Base-by-base conservation (phyloP, 2,329 filamentous ascomycete genomes). In the Colletotrichum sp. region DNA sequence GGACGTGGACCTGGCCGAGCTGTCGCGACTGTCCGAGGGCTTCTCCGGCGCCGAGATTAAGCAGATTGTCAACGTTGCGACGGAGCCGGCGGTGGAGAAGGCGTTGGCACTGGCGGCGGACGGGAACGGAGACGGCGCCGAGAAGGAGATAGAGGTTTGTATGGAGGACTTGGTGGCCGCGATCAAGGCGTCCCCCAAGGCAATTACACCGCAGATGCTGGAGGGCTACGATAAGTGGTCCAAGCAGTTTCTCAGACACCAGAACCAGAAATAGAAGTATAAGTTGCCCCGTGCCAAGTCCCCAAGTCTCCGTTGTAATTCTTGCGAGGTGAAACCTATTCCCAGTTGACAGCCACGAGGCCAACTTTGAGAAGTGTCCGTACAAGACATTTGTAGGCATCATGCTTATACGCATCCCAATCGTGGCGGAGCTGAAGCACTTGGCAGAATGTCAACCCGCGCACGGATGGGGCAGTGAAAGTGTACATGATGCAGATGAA, bases 1-100 rank as follows among this genome's bases (percentile, higher is more conserved):
- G 0, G 93, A 95, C 71, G 91, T 98, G 16, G 91, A 95, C 80
- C 83, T 95, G 10, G 85, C 88, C 1, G 86, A 88, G 65, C 85
- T 98, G 34, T 94, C 94, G 7, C 81, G 82, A 18, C 83, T 86
- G 63, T 94, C 94, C 0, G 93, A 96, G 9, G 95, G 95, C 0
- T 95, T 94, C 83, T 97, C 95, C 3, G 96, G 96, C 4, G 96
- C 96, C 0, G 96, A 98, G 84, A 91, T 98, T 75, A 86, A 88
- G 73, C 87, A 86, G 6, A 87, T 91, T 5, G 91, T 89, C 79
- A 84, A 86, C 38, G 82, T 83, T 68, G 87, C 87, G 0, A 72
- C 77, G 16, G 86, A 86, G 6, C 81, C 86, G 67, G 84, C 85
- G 7, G 89, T 88, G 15, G 82, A 86, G 71, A 85, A 86, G 71